These are phyloP conservation scores for Aspergillus persii DNA, from an alignment of 2,329 filamentous ascomycete genomes.

Conservation along the genomic window DNA sequence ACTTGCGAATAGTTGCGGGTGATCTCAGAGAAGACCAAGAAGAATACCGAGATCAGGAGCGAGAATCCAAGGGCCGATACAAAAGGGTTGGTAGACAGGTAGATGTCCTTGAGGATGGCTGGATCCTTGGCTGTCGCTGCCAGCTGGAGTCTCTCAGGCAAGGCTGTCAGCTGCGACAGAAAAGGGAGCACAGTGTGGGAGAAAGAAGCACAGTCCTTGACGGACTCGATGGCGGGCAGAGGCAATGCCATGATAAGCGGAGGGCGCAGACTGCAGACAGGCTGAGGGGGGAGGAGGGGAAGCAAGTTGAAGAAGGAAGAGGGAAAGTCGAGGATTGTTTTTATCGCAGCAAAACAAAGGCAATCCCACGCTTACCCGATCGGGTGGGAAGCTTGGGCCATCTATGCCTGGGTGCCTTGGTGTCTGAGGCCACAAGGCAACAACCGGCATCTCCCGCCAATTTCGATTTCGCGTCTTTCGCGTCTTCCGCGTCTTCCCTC, in stretches of 20 bases:
- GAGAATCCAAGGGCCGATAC: slow-evolving; percentile 72
- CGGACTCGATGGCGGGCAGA: slow-evolving; percentile 62
- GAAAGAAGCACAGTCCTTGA: slow-evolving; percentile 76
- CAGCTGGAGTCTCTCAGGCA: slow-evolving; percentile 64
- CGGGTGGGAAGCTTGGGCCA: background rate
- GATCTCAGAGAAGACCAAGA: slow-evolving; percentile 74
- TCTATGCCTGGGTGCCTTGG: background rate
- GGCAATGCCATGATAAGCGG: slow-evolving; percentile 57
- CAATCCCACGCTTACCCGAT: slow-evolving; percentile 1
- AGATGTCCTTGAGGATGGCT: slow-evolving; percentile 66
- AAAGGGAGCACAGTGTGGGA: slow-evolving; percentile 72
- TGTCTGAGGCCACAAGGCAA: background rate
- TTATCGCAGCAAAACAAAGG: slow-evolving; percentile 4
- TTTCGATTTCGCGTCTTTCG: slow-evolving; percentile 1
- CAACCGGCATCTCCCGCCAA: background rate
- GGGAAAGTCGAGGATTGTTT: background rate
- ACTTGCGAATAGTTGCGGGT: slow-evolving; percentile 98
- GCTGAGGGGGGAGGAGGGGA: background rate
- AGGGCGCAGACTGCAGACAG: background rate
- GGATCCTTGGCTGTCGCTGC: slow-evolving; percentile 60
- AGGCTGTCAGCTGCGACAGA: slow-evolving; percentile 64
- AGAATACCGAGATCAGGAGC: slow-evolving; percentile 66
- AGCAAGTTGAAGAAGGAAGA: background rate
- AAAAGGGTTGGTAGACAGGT: slow-evolving; percentile 81
- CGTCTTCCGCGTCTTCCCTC: background rate